Base-by-base conservation (phyloP, 2,329 filamentous ascomycete genomes). In the Chrysosporium queenslandicum region DNA sequence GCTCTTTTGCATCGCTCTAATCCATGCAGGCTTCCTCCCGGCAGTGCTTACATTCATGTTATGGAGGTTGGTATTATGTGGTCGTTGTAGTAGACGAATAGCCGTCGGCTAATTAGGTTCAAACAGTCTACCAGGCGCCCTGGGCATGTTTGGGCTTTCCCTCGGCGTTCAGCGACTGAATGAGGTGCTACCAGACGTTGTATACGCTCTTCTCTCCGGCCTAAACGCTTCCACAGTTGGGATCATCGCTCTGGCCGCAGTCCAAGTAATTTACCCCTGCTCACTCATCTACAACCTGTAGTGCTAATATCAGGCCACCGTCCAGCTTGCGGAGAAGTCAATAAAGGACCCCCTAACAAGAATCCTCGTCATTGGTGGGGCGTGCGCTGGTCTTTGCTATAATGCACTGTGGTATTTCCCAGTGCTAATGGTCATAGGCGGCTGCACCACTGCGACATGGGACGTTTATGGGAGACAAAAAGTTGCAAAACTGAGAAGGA, bases 391-490 rank as follows among this genome's bases (percentile, higher is more conserved):
- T 0, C 67, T 88, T 58, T 72, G 85, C 46, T 87, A 87, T 59
- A 86, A 81, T 46, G 78, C 83, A 0, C 66, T 88, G 0, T 89
- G 85, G 85, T 89, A 85, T 58, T 88, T 87, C 42, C 85, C 85
- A 0, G 60, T 79, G 0, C 62, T 88, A 3, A 82, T 87, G 66
- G 58, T 77, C 0, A 57, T 72, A 1, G 78, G 75, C 0, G 84
- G 83, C 0, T 9, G 74, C 1, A 64, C 66, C 0, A 77, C 79
- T 0, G 64, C 80, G 0, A 50, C 77, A 0, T 81, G 78, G 71
- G 83, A 87, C 64, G 70, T 68, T 40, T 70, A 73, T 39, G 75
- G 76, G 67, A 59, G 77, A 5, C 72, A 76, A n/a, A 62, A 68
- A 0, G 63, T 72, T 4, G 61, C 67, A 21, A 67, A 64, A 43